These are phyloP conservation scores for Knoxdaviesia proteae DNA, from an alignment of 2,329 filamentous ascomycete species.

Conservation along the genomic window DNA sequence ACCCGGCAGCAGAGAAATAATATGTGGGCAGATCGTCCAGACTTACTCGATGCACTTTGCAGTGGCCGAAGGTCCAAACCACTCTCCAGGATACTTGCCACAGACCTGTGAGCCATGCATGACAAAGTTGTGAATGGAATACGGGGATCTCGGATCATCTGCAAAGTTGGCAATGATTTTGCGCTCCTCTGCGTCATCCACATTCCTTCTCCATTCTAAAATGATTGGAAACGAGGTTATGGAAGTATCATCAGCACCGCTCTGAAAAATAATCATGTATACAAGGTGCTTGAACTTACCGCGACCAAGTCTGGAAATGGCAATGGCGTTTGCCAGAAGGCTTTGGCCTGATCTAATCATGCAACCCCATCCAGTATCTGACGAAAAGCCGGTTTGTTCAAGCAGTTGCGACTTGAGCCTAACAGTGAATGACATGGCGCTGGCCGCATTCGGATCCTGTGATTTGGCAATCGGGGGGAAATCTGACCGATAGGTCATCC, in stretches of 20 bases:
- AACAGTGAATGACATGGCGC: slow-evolving; percentile 63
- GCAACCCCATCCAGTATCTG: slow-evolving; percentile 92
- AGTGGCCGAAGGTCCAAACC: slow-evolving; percentile 96
- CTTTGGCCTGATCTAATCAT: slow-evolving; percentile 97
- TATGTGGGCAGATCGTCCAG: not conserved
- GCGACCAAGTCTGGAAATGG: slow-evolving; percentile 54
- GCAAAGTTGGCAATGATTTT: slow-evolving; percentile 64
- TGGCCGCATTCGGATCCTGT: slow-evolving; percentile 46
- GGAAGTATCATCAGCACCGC: not conserved
- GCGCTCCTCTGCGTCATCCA: slow-evolving; percentile 37
- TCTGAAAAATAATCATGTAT: not conserved
- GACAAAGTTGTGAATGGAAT: slow-evolving; percentile 91
- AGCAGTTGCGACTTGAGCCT: slow-evolving; percentile 62
- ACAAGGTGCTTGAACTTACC: slow-evolving; percentile 24
- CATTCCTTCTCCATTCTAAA: slow-evolving; percentile 53
- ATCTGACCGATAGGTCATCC: slow-evolving; percentile 88
- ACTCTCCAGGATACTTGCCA: slow-evolving; percentile 88
- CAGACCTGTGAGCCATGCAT: slow-evolving; percentile 68
- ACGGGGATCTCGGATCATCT: slow-evolving; percentile 67
- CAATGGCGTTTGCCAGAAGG: slow-evolving; percentile 68
- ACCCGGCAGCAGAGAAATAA: not conserved
- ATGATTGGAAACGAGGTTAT: not conserved
- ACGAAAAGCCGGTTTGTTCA: slow-evolving; percentile 67
- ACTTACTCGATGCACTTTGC: slow-evolving; percentile 81
- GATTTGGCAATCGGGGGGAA: slow-evolving; percentile 70